Evolutionary conservation across 768 basidiomycete genomes (phyloP), one percentile per base, ranked within the genome.

Genomic region (Hericium coralloides): DNA sequence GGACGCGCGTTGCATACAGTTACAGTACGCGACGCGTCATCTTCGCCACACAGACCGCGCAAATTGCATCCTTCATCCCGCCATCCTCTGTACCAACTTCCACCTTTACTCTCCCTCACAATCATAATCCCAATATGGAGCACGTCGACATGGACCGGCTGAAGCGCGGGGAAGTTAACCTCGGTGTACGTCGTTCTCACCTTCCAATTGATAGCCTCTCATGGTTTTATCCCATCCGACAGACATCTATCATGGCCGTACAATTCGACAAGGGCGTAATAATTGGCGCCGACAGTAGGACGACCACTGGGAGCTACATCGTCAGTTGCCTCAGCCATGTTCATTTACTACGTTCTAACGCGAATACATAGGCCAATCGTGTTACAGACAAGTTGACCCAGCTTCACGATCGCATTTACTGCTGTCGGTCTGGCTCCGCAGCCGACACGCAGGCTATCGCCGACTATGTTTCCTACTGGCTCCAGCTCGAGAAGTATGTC

Each of bases 181-280:
- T 98, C 65, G 94, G 94, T 62, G 94, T 95, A 73, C 66, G 91
- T 80, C 39, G 56, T 15, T 38, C 17, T n/a, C n/a, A 25, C 18
- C 55, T 36, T 25, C 45, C 52, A 43, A 17, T 58, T 36, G 2
- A n/a, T 18, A 5, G 45, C 12, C 9, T 22, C 50, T 14, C 39
- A 23, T 55, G 5, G 15, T 14, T 48, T 53, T 49, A 37, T 54
- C 38, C n/a, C 31, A 31, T 31, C 31, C 31, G 2, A 31, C 41
- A 98, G 92, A 99, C 95, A 56, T 98, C 95, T 45, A 98, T 99
- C 70, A 98, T 98, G 95, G 95, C 97, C 55, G 95, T 98, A 60
- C 92, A 94, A 66, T 99, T 99, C 76, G 78, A 92, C 37, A 85
- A 84, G 31, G 97, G 97, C 39, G 97, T 99, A 58, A 85, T 99